Conservation (phyloP, 768 basidiomycete species). For the Russula abietina region DNA sequence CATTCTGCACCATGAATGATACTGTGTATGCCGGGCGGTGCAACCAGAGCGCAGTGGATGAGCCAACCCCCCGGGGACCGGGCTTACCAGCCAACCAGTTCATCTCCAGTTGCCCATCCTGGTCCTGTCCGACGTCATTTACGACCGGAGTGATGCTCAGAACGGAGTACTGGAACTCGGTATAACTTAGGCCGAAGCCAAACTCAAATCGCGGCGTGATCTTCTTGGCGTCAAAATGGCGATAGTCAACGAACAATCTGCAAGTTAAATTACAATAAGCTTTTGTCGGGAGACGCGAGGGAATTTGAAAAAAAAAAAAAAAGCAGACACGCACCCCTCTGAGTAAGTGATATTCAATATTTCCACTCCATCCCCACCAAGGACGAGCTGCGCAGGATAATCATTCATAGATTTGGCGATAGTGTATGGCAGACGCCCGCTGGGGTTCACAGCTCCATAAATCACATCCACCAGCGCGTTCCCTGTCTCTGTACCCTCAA, state of each 20-base stretch:
- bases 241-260: constrained; percentile 32
- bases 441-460: constrained; percentile 70
- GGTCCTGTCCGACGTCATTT: constrained; percentile 38
- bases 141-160: constrained; percentile 44
- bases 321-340: constrained; percentile 36
- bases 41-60: constrained; percentile 58
- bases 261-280: not conserved
- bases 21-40: too few relatives aligned
- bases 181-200: constrained; percentile 86
- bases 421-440: constrained; percentile 63
- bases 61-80: constrained; percentile 50
- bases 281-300: not conserved
- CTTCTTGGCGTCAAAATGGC: constrained; percentile 46
- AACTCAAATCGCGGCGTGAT: constrained; percentile 83
- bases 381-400: constrained; percentile 41
- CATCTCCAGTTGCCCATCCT: constrained; percentile 35
- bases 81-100: too few relatives aligned
- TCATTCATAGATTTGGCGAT: constrained; percentile 56
- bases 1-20: constrained; percentile 63
- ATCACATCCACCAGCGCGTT: constrained; percentile 76
- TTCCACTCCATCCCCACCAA: constrained; percentile 27
- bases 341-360: constrained; percentile 53
- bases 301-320: constrained; percentile 7
- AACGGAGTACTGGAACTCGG: constrained; percentile 65
- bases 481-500: too few relatives aligned